phyloP scores from a whole-genome alignment of 352 stramenopile genomes.

The Globisporangium uncinulatum region DNA sequence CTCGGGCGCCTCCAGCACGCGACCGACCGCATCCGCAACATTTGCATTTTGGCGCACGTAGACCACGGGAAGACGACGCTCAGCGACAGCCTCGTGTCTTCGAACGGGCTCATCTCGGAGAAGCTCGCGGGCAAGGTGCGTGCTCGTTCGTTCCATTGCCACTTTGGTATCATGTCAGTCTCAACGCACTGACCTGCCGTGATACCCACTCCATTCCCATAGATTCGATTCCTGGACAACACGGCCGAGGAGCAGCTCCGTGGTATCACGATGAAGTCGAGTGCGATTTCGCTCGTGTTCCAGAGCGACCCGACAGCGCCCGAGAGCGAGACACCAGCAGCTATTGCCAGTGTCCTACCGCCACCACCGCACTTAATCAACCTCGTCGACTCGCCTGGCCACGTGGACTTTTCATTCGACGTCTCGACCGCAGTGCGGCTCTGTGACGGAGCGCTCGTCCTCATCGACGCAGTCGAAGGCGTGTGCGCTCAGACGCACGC shows the following conservation, averaged over 20 bases:
- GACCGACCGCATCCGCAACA: slow-evolving; percentile 88
- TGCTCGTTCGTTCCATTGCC: not conserved
- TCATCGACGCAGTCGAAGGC: slow-evolving; percentile 96
- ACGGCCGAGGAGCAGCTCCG: slow-evolving; percentile 92
- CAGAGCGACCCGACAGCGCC: slow-evolving; percentile 29
- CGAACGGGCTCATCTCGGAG: slow-evolving; percentile 97
- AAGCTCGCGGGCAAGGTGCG: slow-evolving; percentile 90
- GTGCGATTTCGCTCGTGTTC: slow-evolving; percentile 93
- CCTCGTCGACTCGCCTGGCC: slow-evolving; percentile 93
- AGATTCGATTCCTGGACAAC: slow-evolving; percentile 95
- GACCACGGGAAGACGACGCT: slow-evolving; percentile 93
- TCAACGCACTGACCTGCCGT: too few species aligned
- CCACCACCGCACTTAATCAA: slow-evolving; percentile 93
- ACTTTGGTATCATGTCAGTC: too few species aligned
- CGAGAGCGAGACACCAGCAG: slow-evolving; percentile 8
- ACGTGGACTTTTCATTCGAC: slow-evolving; percentile 96
- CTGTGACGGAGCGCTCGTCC: slow-evolving; percentile 92
- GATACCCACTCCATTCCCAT: too few species aligned
- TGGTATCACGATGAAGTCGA: slow-evolving; percentile 97
- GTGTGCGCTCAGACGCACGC: slow-evolving; percentile 94
- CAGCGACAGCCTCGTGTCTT: slow-evolving; percentile 93
- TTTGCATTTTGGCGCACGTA: slow-evolving; percentile 95
- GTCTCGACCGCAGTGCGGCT: slow-evolving; percentile 93
- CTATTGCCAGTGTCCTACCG: too few species aligned
- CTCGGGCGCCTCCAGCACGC: slow-evolving; percentile 60